Percentiles rank a stretch among this genome's conserved stretches.
Evolutionary conservation across 345 rosid species (phyloP).

Genomic region (Pistacia vera): DNA sequence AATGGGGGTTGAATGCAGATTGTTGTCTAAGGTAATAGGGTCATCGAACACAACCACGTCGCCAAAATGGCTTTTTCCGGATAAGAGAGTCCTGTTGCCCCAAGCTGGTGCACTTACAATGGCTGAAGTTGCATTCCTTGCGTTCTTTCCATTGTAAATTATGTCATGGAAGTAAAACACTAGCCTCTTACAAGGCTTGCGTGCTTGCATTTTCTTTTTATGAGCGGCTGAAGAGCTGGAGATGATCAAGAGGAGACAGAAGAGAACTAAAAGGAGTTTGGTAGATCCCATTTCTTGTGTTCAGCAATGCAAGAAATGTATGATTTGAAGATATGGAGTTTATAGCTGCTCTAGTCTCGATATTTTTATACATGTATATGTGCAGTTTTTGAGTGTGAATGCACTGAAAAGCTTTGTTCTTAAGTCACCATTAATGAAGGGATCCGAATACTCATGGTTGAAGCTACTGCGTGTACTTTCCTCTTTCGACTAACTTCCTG

Average conservation of each 20-base stretch:
- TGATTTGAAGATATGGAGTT: not conserved
- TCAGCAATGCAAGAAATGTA: not conserved
- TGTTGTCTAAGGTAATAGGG: slow-evolving; percentile 54
- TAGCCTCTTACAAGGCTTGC: slow-evolving; percentile 39
- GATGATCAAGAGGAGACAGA: not conserved
- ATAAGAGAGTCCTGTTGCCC: slow-evolving; percentile 36
- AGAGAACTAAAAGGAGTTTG: not conserved
- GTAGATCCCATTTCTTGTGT: not conserved
- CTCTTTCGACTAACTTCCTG: not conserved
- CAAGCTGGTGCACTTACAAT: slow-evolving; percentile 46
- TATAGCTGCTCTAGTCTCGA: not conserved
- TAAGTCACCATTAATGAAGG: not conserved
- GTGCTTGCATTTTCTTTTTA: not conserved
- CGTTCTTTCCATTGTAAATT: slow-evolving; percentile 51
- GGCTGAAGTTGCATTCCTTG: slow-evolving; percentile 46
- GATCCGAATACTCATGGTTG: not conserved
- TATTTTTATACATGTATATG: not conserved
- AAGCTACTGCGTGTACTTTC: not conserved
- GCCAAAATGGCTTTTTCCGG: slow-evolving; percentile 40
- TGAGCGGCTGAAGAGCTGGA: not conserved
- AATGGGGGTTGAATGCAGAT: slow-evolving; percentile 42
- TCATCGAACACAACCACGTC: slow-evolving; percentile 50
- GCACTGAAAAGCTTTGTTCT: not conserved
- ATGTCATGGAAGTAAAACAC: slow-evolving; percentile 52
- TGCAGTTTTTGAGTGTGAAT: too few relatives aligned